A percentile compares a stretch with the other conserved stretches of the same genome.
These are phyloP conservation scores for Globisporangium okanoganense DNA, from an alignment of 352 stramenopile species.

Conservation along the genomic window DNA sequence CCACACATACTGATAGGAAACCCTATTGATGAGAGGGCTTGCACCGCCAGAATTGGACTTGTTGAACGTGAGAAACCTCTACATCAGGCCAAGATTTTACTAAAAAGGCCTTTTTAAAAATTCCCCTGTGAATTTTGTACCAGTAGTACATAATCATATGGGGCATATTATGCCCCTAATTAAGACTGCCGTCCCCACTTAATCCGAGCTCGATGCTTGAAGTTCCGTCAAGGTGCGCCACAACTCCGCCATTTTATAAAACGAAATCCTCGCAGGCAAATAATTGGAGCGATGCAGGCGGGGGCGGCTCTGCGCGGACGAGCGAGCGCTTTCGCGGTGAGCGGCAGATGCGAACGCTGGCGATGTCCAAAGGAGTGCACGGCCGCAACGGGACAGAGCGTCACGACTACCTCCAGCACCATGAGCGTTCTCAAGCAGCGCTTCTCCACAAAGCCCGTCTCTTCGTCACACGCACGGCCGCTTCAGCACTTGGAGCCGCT, in stretches of 20 bases:
- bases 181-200: not conserved
- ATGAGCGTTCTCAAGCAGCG: not conserved
- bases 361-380: not conserved
- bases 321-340: not conserved
- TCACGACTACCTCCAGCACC: not conserved
- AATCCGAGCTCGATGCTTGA: not conserved
- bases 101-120: not conserved
- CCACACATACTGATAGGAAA: too few relatives aligned
- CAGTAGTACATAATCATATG: too few relatives aligned
- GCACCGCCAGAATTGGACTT: slow-evolving; percentile 1
- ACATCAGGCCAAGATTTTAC: not conserved
- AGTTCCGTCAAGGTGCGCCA: not conserved
- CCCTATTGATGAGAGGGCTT: not conserved
- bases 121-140: not conserved
- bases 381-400: not conserved
- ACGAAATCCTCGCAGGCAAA: not conserved
- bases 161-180: not conserved
- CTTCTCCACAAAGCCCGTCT: not conserved
- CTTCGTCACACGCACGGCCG: not conserved
- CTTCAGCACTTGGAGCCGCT: slow-evolving; percentile 1
- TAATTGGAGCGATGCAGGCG: slow-evolving; percentile 3
- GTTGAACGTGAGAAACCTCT: not conserved
- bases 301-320: slow-evolving; percentile 9
- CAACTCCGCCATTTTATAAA: not conserved
- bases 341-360: slow-evolving; percentile 6